Conservation (phyloP, 805 yeast species). For the Yamadazyma akitaensis region DNA sequence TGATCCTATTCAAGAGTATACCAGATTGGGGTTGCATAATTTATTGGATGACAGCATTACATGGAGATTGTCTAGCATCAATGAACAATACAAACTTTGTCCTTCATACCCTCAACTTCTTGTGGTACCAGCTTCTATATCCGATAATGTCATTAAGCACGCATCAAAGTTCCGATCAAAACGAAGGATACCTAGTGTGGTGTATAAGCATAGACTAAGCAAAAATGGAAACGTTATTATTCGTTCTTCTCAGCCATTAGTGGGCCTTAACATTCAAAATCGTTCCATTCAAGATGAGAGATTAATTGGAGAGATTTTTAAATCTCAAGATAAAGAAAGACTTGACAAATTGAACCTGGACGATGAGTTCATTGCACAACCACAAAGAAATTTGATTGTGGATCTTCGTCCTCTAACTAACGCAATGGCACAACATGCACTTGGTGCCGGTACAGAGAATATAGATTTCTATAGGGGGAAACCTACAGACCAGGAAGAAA, state of each 20-base stretch:
- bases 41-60: slow-evolving; percentile 17
- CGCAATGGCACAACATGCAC: slow-evolving; percentile 93
- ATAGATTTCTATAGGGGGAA: slow-evolving; percentile 73
- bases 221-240: slow-evolving; percentile 74
- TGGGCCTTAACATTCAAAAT: slow-evolving; percentile 76
- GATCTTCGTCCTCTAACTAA: slow-evolving; percentile 93
- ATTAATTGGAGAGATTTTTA: slow-evolving; percentile 69
- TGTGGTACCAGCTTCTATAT: slow-evolving; percentile 70
- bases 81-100: slow-evolving; percentile 62
- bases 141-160: slow-evolving; percentile 79
- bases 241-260: slow-evolving; percentile 89
- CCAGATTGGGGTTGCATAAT: slow-evolving; percentile 61
- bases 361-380: slow-evolving; percentile 28
- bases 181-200: slow-evolving; percentile 74
- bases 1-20: slow-evolving; percentile 59
- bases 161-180: slow-evolving; percentile 87
- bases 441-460: slow-evolving; percentile 97
- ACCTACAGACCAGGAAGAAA: slow-evolving; percentile 7
- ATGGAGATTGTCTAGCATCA: slow-evolving; percentile 74
- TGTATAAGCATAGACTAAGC: slow-evolving; percentile 60
- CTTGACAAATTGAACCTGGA: slow-evolving; percentile 15
- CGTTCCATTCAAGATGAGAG: slow-evolving; percentile 91
- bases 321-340: slow-evolving; percentile 45
- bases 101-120: slow-evolving; percentile 69
- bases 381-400: slow-evolving; percentile 62